Base-by-base conservation (phyloP, 192 early-diverging fungal species). In the Coemansia sp. region DNA sequence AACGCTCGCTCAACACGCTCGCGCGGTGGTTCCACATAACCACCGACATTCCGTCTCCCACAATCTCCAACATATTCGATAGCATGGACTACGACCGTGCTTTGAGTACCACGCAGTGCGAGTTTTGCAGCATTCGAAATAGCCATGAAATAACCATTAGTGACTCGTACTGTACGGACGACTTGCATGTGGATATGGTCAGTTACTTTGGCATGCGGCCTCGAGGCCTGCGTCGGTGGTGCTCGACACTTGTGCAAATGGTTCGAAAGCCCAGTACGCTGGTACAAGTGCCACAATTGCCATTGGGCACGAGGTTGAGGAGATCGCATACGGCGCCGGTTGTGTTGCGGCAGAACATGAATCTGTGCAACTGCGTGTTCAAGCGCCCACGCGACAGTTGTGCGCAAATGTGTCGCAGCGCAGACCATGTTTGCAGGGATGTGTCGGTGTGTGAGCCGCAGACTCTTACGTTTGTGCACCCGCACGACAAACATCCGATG, bases 41-140 rank as follows among this genome's bases (percentile, higher is more conserved):
- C 62, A 74, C 69, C 34, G 69, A 72, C 40, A 81, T 81, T 21
- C 78, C 78, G 0, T 26, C 71, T 5, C 56, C 64, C n/a, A 64
- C 59, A 57, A 79, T 79, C 46, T 79, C 73, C 11, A 64, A 73
- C 61, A 46, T 26, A 21, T 69, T 72, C 22, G 66, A 60, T 47
- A 58, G 44, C 12, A 20, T 57, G n/a, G 15, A 22, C 11, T 25
- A 12, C 46, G 61, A 28, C 5, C 11, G 56, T 38, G 46, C 44
- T 3, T 28, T 51, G 0, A 63, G 38, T 21, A 51, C 23, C 5
- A 64, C 65, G 0, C 60, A 59, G 4, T 73, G 59, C 34, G 71
- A 67, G 21, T 15, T 57, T 6, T 52, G 48, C 60, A 62, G 67
- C 60, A 46, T 40, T 9, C 6, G 55, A 34, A 38, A 17, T 37